A percentile compares a stretch with the other conserved stretches of the same genome.
These are phyloP conservation scores for Forsythia viridissima DNA, from an alignment of 257 asterid genomes.

Conservation along the genomic window DNA sequence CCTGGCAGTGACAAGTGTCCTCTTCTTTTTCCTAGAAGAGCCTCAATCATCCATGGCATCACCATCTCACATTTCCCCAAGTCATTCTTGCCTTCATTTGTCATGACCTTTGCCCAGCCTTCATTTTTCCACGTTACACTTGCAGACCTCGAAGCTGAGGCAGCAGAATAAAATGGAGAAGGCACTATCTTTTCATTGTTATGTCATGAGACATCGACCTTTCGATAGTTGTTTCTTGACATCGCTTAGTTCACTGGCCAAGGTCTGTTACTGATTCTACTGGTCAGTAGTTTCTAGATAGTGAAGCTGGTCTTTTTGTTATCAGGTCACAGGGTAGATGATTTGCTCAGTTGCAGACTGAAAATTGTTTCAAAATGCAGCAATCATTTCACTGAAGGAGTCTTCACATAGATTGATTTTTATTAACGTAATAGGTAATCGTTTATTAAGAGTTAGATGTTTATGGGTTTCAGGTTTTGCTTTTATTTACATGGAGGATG, in stretches of 20 bases:
- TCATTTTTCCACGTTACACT: conserved; percentile 55
- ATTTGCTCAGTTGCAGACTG: conserved; percentile 31
- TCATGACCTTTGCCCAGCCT: conserved; percentile 58
- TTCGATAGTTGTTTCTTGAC: conserved; percentile 57
- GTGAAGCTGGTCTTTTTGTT: conserved; percentile 39
- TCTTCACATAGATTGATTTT: conserved; percentile 12
- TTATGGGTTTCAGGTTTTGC: conserved; percentile 44
- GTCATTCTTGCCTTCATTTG: conserved; percentile 60
- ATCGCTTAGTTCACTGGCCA: conserved; percentile 55
- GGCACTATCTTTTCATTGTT: conserved; percentile 52
- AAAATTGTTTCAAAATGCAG: conserved; percentile 7
- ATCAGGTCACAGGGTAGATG: conserved; percentile 36
- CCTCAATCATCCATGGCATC: conserved; percentile 68
- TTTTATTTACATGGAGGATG: conserved; percentile 85
- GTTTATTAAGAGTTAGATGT: not conserved
- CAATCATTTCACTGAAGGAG: conserved; percentile 22
- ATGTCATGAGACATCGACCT: conserved; percentile 60
- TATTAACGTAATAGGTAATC: conserved; percentile 6
- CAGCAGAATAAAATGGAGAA: conserved; percentile 55
- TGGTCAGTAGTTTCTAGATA: conserved; percentile 47
- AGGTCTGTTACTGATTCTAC: conserved; percentile 69
- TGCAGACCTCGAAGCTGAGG: conserved; percentile 62
- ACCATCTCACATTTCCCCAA: conserved; percentile 50
- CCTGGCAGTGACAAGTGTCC: conserved; percentile 55
- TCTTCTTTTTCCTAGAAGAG: conserved; percentile 59